Percentiles rank a stretch among this genome's conserved stretches.
Evolutionary conservation across 257 asterid genomes (phyloP).

Genomic region (Nicotiana paniculata): DNA sequence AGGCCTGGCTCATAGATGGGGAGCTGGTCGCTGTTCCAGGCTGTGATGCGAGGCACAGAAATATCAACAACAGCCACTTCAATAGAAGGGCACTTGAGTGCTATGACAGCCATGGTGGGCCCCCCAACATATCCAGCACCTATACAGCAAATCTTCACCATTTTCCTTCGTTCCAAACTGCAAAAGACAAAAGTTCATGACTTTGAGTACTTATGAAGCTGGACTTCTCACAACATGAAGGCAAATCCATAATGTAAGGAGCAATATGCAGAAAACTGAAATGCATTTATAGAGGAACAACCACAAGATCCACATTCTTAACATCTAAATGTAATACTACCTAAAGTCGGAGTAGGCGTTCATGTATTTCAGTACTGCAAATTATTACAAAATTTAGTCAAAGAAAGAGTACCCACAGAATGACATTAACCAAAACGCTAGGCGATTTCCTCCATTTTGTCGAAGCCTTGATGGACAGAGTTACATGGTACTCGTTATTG

Average conservation of each 20-base stretch:
- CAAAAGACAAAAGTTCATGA: neutral
- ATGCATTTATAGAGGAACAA: neutral
- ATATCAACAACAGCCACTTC: constrained; percentile 27
- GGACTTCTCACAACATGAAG: neutral
- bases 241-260: neutral
- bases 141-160: constrained; percentile 29
- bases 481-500: too few relatives aligned
- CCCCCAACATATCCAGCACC: constrained; percentile 31
- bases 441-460: too few relatives aligned
- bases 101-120: constrained; percentile 24
- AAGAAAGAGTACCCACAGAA: neutral
- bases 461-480: too few relatives aligned
- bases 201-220: neutral
- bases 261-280: neutral
- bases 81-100: constrained; percentile 23
- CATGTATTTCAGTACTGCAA: neutral
- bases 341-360: neutral
- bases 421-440: neutral
- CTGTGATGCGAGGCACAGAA: constrained; percentile 23
- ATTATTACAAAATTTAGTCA: neutral
- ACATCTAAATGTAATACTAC: neutral
- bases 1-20: constrained; percentile 30
- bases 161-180: constrained; percentile 11
- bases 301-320: neutral
- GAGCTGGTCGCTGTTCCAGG: constrained; percentile 26